Evolutionary conservation across 2,329 filamentous ascomycete genomes (phyloP), one percentile per base, ranked within the genome.

Genomic region (Aspergillus texensis): DNA sequence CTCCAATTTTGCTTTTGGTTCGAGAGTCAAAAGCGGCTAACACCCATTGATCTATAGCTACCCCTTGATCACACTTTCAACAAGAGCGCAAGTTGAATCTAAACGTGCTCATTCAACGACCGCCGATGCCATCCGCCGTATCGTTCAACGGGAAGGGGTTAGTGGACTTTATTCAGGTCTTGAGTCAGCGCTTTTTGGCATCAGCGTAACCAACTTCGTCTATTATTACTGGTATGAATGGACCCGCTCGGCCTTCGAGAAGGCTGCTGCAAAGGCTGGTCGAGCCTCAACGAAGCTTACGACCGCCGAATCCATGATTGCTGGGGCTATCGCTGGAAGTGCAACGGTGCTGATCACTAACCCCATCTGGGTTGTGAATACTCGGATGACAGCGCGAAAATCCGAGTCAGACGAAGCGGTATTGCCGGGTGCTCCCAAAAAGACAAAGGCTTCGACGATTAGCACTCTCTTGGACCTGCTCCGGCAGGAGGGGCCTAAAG

Each of bases 191-290:
- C 85, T 99, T 53, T 97, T 99, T 79, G 95, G 95, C 78, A 98
- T 99, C 83, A 95, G 91, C 79, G 90, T 99, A 71, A 99, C 95
- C 72, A 99, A 99, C 84, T 99, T 99, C 77, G 94, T 99, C 55
- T 99, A 99, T 85, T 99, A 99, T 83, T 99, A 98, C 85, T 99
- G 88, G 94, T 99, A 98, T 81, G 95, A 99, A 83, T 99, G 93
- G 92, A 95, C 93, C 67, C 89, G 94, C 63, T 86, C 90, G 57
- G 91, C 91, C 76, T 97, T 98, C 82, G 93, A 83, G 68, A 82
- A 85, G 68, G 91, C 93, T 11, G 93, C 93, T 53, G 78, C 85
- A 62, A 89, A 88, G 72, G 84, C 91, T 60, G 91, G 91, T 39
- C 89, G 92, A 67, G 86, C 89, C 62, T 89, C 86, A 66, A 90